phyloP scores from a whole-genome alignment of 352 stramenopile genomes.

The Globisporangium ultimum region DNA sequence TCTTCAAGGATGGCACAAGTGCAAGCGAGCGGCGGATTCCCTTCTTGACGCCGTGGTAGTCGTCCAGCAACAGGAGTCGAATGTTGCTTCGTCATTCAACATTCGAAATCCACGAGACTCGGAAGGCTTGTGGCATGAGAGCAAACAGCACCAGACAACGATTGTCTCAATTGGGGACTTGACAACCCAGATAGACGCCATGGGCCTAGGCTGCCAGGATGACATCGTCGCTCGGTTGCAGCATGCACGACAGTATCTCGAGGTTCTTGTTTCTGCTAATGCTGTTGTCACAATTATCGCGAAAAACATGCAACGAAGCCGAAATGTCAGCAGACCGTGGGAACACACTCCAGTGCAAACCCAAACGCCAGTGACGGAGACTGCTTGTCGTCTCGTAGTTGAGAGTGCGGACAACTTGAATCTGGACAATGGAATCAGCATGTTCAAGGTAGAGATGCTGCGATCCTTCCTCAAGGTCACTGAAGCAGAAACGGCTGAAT shows the following conservation, averaged over 20 bases:
- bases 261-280: constrained; percentile 16
- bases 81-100: constrained; percentile 7
- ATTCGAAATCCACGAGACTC: constrained; percentile 9
- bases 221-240: constrained; percentile 3
- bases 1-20: constrained; percentile 24
- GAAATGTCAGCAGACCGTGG: not conserved
- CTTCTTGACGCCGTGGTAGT: constrained; percentile 21
- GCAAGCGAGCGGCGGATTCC: constrained; percentile 9
- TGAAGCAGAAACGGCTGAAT: constrained; percentile 20
- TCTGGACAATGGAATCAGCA: constrained; percentile 9
- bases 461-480: constrained; percentile 30
- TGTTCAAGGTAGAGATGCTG: constrained; percentile 41
- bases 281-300: constrained; percentile 12
- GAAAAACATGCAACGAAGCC: constrained; percentile 7
- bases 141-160: constrained; percentile 12
- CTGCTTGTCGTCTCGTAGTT: constrained; percentile 29
- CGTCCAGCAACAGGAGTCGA: constrained; percentile 23
- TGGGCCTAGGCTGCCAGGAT: constrained; percentile 11
- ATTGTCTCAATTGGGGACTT: constrained; percentile 10
- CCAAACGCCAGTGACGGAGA: constrained; percentile 15
- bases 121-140: constrained; percentile 9
- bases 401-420: constrained; percentile 23
- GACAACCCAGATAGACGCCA: not conserved
- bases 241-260: constrained; percentile 14
- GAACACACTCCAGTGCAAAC: not conserved